These are phyloP conservation scores for Hirsutella rhossiliensis DNA, from an alignment of 2,329 filamentous ascomycete genomes.

Conservation along the genomic window DNA sequence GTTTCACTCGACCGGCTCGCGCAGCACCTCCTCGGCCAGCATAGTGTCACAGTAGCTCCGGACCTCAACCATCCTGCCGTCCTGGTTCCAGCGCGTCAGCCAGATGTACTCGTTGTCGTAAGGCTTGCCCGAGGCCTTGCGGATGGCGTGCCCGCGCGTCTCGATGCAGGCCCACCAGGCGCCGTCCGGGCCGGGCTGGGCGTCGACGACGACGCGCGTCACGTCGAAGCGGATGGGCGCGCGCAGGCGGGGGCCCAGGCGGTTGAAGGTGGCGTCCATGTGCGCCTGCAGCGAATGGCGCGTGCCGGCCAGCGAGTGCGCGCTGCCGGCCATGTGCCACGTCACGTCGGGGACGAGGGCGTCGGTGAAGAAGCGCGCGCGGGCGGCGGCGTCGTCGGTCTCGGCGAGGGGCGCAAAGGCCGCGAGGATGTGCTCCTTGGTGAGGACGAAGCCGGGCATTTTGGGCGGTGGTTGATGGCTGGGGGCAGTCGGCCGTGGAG, in stretches of 20 bases:
- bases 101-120: conserved; percentile 14
- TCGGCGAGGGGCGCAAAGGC: conserved; percentile 10
- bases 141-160: conserved; percentile 8
- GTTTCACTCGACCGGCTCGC: background rate
- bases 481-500: too few species aligned
- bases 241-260: conserved; percentile 8
- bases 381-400: conserved; percentile 5
- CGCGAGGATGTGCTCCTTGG: conserved; percentile 8
- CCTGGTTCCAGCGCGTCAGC: conserved; percentile 11
- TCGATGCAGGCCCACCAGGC: conserved; percentile 13
- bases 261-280: conserved; percentile 8
- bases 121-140: conserved; percentile 5
- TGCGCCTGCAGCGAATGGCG: conserved; percentile 7
- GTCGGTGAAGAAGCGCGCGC: conserved; percentile 8
- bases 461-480: too few species aligned
- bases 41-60: conserved; percentile 12
- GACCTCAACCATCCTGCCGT: conserved; percentile 12
- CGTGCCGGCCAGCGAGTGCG: conserved; percentile 12
- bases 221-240: conserved; percentile 11
- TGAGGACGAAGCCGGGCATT: conserved; percentile 11
- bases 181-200: conserved; percentile 8
- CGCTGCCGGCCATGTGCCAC: conserved; percentile 12
- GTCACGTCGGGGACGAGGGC: conserved; percentile 7
- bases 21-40: conserved; percentile 9
- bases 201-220: conserved; percentile 10